A percentile compares a stretch with the other conserved stretches of the same genome.
phyloP scores from a whole-genome alignment of 345 rosid genomes.

The Salix koriyanagi region DNA sequence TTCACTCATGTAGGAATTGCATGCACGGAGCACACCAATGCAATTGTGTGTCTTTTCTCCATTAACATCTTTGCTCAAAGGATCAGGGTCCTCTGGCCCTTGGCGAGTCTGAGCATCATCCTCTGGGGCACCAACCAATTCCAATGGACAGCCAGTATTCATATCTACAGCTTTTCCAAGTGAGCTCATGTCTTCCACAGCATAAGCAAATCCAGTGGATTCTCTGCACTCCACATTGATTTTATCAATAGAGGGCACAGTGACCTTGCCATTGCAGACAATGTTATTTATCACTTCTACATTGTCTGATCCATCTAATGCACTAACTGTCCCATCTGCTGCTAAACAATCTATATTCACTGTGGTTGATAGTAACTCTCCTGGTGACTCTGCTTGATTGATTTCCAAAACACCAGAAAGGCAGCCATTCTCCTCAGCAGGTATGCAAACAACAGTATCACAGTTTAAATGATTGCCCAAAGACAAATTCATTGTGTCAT shows the following conservation, averaged over 20 bases:
- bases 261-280: conserved; percentile 12
- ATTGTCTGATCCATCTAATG: conserved; percentile 32
- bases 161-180: conserved; percentile 13
- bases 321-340: conserved; percentile 27
- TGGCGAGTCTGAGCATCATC: conserved; percentile 25
- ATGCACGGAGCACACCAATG: conserved; percentile 24
- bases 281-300: conserved; percentile 31
- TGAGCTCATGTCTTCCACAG: conserved; percentile 16
- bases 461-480: conserved; percentile 25
- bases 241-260: conserved; percentile 17
- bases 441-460: conserved; percentile 19
- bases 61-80: conserved; percentile 16
- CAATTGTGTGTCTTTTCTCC: conserved; percentile 21
- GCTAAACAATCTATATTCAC: conserved; percentile 27
- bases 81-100: conserved; percentile 28
- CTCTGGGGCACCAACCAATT: conserved; percentile 26
- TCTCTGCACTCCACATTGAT: conserved; percentile 18
- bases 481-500: conserved; percentile 26
- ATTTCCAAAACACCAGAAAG: conserved; percentile 27
- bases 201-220: conserved; percentile 7
- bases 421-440: conserved; percentile 31
- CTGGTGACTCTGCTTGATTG: conserved; percentile 19
- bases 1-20: conserved; percentile 30
- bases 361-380: conserved; percentile 22
- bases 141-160: conserved; percentile 31